Conservation (phyloP, 306 rosid species). For the Corylus avellana region DNA sequence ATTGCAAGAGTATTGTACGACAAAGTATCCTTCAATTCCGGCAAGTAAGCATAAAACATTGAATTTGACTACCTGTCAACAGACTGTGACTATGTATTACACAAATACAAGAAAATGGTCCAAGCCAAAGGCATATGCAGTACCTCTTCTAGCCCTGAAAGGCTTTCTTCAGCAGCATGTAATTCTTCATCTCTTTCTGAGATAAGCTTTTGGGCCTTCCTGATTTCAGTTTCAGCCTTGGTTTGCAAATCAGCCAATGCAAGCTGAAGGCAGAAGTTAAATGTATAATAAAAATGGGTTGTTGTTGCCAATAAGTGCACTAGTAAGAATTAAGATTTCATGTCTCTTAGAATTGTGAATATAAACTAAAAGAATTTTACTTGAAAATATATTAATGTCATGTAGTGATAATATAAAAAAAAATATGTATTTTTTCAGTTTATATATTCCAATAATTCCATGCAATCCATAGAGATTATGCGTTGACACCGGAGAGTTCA, state of each 20-base stretch:
- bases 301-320: background rate
- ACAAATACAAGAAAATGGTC: conserved; percentile 7
- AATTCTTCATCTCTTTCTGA: conserved; percentile 78
- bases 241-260: conserved; percentile 75
- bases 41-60: background rate
- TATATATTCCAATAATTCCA: background rate
- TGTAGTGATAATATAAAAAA: background rate
- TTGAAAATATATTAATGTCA: background rate
- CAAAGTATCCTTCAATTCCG: background rate
- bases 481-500: background rate
- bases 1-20: background rate
- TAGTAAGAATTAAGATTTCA: background rate
- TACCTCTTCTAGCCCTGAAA: conserved; percentile 89
- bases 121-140: conserved; percentile 30
- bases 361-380: background rate
- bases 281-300: conserved; percentile 27
- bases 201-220: conserved; percentile 65
- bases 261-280: conserved; percentile 53
- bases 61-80: conserved; percentile 4
- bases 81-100: conserved; percentile 20
- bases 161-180: conserved; percentile 73
- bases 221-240: conserved; percentile 73
- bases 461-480: background rate
- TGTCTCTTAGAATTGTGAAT: background rate
- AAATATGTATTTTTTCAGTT: background rate